These are phyloP conservation scores for Colletotrichum incanum DNA, from an alignment of 2,329 filamentous ascomycete species.

Conservation along the genomic window DNA sequence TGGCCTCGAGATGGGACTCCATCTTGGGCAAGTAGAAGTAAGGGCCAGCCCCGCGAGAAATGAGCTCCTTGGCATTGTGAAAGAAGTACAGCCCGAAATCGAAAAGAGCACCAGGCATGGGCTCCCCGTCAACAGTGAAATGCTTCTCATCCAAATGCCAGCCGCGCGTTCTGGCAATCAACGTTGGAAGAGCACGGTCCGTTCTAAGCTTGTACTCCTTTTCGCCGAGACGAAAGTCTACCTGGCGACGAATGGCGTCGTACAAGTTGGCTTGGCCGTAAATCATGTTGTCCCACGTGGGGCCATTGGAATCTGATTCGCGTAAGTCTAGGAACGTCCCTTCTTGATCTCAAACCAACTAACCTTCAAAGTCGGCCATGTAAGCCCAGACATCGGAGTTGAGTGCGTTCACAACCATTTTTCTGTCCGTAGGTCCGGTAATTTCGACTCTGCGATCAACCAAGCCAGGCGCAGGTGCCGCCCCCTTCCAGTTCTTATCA, in stretches of 20 bases:
- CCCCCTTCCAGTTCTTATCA: slow-evolving; percentile 88
- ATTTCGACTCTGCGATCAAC: slow-evolving; percentile 91
- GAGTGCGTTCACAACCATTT: slow-evolving; percentile 94
- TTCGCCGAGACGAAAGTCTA: slow-evolving; percentile 89
- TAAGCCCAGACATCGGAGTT: slow-evolving; percentile 95
- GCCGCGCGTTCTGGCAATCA: slow-evolving; percentile 88
- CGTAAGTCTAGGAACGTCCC: slow-evolving; percentile 3
- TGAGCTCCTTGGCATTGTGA: slow-evolving; percentile 88
- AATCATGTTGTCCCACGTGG: slow-evolving; percentile 96
- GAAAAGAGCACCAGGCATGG: slow-evolving; percentile 87
- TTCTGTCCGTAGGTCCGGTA: slow-evolving; percentile 90
- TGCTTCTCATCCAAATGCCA: slow-evolving; percentile 97
- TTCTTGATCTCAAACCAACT: accelerated
- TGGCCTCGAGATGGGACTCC: slow-evolving; percentile 91
- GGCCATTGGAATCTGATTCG: slow-evolving; percentile 79
- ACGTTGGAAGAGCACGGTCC: slow-evolving; percentile 82
- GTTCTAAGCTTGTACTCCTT: slow-evolving; percentile 95
- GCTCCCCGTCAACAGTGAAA: slow-evolving; percentile 88
- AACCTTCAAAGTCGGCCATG: slow-evolving; percentile 88
- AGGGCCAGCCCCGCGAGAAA: slow-evolving; percentile 82
- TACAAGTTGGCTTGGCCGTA: slow-evolving; percentile 93
- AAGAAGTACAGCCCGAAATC: slow-evolving; percentile 96
- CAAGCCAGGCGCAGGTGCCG: slow-evolving; percentile 85
- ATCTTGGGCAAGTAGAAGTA: slow-evolving; percentile 96
- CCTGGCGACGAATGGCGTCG: slow-evolving; percentile 86